Base-by-base conservation (phyloP, 2,329 filamentous ascomycete genomes). In the Aureobasidium musti region DNA sequence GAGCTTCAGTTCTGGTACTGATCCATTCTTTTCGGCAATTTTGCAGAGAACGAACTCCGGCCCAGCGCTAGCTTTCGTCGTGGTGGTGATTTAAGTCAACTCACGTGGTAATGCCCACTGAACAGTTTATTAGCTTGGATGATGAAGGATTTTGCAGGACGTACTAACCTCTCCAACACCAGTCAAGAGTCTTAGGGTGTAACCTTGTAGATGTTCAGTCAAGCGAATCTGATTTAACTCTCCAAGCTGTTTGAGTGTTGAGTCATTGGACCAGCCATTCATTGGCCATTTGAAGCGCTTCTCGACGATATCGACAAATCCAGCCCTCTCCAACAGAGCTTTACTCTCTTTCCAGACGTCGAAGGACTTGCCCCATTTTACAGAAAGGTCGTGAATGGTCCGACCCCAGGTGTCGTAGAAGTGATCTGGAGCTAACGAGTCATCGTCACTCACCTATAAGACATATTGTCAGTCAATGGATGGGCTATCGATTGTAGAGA, bases 261-360 rank as follows among this genome's bases (percentile, higher is more conserved):
- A 23, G 26, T 73, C 71, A 41, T 69, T 70, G 19, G 71, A 64
- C 73, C 72, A 74, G 23, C 63, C 67, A 37, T 69, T 70, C 19
- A 81, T 72, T 0, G 80, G 79, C 74, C 78, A 77, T 63, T 79
- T 78, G 70, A 75, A 80, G 41, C 71, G 71, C 66, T 71, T 71
- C 70, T 81, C 78, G 11, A 77, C 75, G 1, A 83, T 77, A 68
- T 82, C 77, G 5, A 77, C 77, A 69, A 83, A 83, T 2, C 82
- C 82, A 30, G 70, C 70, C 21, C 68, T 68, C 50, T 70, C 67
- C 67, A 74, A 63, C 68, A 67, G 67, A 4, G 63, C 63, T 63
- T 71, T 73, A 21, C 68, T 68, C 41, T 71, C 61, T 41, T 50
- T 67, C 66, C 66, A 67, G 14, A 33, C 52, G 11, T 59, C n/a